Percentiles rank a stretch among this genome's conserved stretches.
phyloP scores from a whole-genome alignment of 257 asterid species.

The Solanum medicagineum region DNA sequence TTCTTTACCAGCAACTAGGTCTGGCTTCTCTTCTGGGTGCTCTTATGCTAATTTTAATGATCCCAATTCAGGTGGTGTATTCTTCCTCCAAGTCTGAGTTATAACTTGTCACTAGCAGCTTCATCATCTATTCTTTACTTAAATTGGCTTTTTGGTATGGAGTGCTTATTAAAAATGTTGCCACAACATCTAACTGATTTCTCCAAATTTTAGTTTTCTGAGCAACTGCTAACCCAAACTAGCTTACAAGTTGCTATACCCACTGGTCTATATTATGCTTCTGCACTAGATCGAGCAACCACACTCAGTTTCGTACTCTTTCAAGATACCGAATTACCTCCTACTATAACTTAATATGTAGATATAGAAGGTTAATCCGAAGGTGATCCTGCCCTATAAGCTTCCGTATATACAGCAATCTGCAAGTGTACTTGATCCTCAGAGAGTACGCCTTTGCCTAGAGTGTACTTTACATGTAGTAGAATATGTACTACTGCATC shows the following conservation, averaged over 20 bases:
- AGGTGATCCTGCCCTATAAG: background rate
- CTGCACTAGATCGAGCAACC: background rate
- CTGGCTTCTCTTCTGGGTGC: slow-evolving; percentile 87
- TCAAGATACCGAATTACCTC: background rate
- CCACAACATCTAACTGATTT: background rate
- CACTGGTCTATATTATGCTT: background rate
- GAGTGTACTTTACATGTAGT: background rate
- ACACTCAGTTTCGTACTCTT: background rate
- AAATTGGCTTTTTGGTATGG: background rate
- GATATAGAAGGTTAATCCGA: background rate
- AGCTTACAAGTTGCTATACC: background rate
- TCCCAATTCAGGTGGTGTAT: slow-evolving; percentile 67
- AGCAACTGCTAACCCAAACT: background rate
- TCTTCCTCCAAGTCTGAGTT: background rate
- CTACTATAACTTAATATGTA: background rate
- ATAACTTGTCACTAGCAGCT: background rate
- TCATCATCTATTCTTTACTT: background rate
- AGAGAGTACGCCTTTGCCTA: background rate
- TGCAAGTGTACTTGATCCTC: background rate
- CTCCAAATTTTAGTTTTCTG: background rate
- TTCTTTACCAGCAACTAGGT: slow-evolving; percentile 87
- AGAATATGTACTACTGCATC: background rate
- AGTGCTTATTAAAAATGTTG: background rate
- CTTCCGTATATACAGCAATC: background rate
- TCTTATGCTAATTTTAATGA: slow-evolving; percentile 59